Conservation (phyloP, 1,139 yeast species). For the Pichia sp. region DNA sequence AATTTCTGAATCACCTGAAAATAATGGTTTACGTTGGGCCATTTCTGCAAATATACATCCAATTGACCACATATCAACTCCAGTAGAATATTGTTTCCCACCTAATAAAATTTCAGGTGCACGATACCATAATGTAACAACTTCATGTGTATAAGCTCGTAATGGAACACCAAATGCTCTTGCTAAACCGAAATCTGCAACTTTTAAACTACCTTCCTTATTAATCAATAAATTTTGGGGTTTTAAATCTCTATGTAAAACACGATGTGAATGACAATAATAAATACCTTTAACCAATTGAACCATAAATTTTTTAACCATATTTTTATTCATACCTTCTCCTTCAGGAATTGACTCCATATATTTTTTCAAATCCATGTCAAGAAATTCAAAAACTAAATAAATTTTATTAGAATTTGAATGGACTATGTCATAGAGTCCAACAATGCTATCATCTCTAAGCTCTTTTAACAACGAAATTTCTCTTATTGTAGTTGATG, state of each 20-base stretch:
- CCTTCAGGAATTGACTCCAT: conserved; percentile 96
- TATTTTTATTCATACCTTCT: conserved; percentile 80
- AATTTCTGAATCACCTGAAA: conserved; percentile 97
- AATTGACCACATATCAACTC: conserved; percentile 98
- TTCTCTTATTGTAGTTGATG: conserved; percentile 96
- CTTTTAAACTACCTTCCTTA: conserved; percentile 89
- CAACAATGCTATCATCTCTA: conserved; percentile 86
- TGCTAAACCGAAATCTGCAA: conserved; percentile 97
- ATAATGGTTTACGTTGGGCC: conserved; percentile 92
- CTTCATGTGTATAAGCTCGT: conserved; percentile 95
- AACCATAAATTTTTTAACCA: conserved; percentile 89
- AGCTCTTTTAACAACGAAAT: conserved; percentile 89
- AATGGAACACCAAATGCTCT: conserved; percentile 96
- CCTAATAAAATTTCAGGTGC: conserved; percentile 95
- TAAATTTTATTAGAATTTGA: conserved; percentile 93
- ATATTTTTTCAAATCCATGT: conserved; percentile 89
- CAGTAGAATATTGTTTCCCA: conserved; percentile 95
- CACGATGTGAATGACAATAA: conserved; percentile 93
- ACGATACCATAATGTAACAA: conserved; percentile 96
- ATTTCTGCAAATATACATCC: conserved; percentile 98
- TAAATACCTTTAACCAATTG: conserved; percentile 89
- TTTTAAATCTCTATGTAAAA: conserved; percentile 90
- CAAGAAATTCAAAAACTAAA: conserved; percentile 88
- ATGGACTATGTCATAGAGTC: conserved; percentile 90
- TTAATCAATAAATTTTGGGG: conserved; percentile 93